Evolutionary conservation across 495 filamentous ascomycete species (phyloP), one percentile per base, ranked within the genome.

Genomic region (Talaromyces liani): DNA sequence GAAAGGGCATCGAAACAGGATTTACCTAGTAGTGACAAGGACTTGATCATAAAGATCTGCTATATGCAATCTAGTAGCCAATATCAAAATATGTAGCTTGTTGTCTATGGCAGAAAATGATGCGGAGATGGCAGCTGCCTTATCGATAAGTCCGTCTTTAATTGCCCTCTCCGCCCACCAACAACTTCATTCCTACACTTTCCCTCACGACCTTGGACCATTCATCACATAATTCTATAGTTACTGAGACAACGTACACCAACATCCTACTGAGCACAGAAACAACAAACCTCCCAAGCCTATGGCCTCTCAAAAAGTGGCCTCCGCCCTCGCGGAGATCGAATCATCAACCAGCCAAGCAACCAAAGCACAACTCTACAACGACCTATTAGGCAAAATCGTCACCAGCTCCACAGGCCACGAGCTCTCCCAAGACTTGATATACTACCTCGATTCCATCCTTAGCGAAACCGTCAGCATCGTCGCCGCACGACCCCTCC

Each of bases 381-480:
- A 82, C 63, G 70, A 78, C 36, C 79, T 95, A 24, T 84, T 97
- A 72, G 63, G 75, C 63, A 79, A 83, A 62, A 87, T 93, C 72
- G 76, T 87, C 62, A 71, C 80, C 12, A 72, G 73, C 62, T 82
- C 87, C 6, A 67, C 82, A n/a, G 76, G 82, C 31, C 70, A 79
- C 34, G 78, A 82, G 58, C 73, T 89, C 9, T 70, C 83, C n/a
- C 70, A 80, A 64, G 87, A 93, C 73, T 79, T 96, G 36, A 85
- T 79, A 39, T 85, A 84, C 66, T 88, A 90, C 67, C 78, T 88
- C 41, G 82, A 88, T 67, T 84, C 85, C 18, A 77, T 94, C 33
- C 83, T 94, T 64, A 80, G 72, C 66, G 84, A 88, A 65, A 78
- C 78, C 53, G 78, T 93, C 53, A 89, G 91, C 64, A 86, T 96